Base-by-base conservation (phyloP, 176 grass and related monocot species). In the Hordeum marinum region DNA sequence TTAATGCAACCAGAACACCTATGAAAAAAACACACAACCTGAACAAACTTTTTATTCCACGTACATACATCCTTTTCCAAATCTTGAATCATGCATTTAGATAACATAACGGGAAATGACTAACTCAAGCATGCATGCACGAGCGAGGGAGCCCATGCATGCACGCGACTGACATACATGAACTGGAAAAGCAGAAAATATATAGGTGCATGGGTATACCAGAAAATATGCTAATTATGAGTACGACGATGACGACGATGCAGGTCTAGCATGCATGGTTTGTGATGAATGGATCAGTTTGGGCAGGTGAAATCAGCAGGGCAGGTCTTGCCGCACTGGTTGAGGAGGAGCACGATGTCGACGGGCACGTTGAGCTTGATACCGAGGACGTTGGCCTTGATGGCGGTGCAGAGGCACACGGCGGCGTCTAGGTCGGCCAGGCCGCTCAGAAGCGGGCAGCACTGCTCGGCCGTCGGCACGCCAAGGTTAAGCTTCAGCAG, bases 401-500 rank as follows among this genome's bases (percentile, higher is more conserved):
- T 48, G 71, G 71, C 71, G 3, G 43, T 50, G 43, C 71, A 75
- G 43, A 75, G 43, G 43, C 71, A 75, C 5, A 75, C 2, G 15
- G 71, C 71, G 14, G 71, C 71, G 25, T 54, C 72, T 9, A 76
- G 71, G 71, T 76, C 27, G 5, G 27, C 72, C 0, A 76, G 72
- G 8, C 72, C 46, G 9, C 8, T 1, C 2, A 76, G 17, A 27
- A 55, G 72, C 46, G 27, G 72, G 57, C 94, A 90, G 84, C 92
- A 67, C 75, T 79, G 0, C 86, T 92, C 52, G 68, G 59, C 40
- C 37, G 46, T 31, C 75, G 78, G 48, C 86, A 94, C 52, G 69
- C 75, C 80, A 4, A 40, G 1, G 0, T 61, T 70, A 2, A 88
- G 37, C 21, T 77, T 77, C 1, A 88, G 6, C 26, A 95, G 85